Percentiles rank a stretch among this genome's conserved stretches.
These are phyloP conservation scores for Lathyrus tuberosus DNA, from an alignment of 306 rosid species.

Conservation along the genomic window DNA sequence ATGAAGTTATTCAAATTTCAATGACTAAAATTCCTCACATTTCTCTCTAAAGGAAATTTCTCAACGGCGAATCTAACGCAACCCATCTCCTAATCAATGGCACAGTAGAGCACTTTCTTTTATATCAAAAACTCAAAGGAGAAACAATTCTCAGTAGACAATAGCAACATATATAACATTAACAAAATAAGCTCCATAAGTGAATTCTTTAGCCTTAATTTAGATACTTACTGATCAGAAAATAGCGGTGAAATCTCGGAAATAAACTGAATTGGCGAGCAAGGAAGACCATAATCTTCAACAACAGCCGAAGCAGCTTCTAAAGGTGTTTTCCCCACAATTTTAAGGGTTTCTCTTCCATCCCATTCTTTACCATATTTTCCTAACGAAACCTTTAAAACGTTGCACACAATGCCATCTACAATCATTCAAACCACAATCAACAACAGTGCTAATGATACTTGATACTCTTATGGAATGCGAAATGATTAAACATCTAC, in stretches of 20 bases:
- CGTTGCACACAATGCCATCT: conserved; percentile 72
- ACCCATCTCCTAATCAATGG: too few species aligned
- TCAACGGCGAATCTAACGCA: too few species aligned
- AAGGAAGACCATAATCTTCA: conserved; percentile 77
- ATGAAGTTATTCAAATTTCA: too few species aligned
- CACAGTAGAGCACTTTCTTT: too few species aligned
- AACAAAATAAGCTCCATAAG: too few species aligned
- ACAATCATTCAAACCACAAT: conserved; percentile 35
- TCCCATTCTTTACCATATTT: conserved; percentile 90
- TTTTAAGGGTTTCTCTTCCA: conserved; percentile 75
- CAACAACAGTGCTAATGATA: background rate
- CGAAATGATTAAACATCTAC: conserved; percentile 14
- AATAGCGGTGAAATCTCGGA: conserved; percentile 68
- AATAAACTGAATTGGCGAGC: conserved; percentile 67
- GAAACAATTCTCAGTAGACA: too few species aligned
- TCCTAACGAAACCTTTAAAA: conserved; percentile 54
- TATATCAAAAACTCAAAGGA: too few species aligned
- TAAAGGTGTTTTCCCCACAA: conserved; percentile 67
- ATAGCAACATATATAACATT: too few species aligned
- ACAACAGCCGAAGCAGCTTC: conserved; percentile 71
- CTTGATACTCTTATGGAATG: too few species aligned
- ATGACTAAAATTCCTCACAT: too few species aligned
- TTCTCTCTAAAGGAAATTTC: too few species aligned
- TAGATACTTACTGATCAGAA: conserved; percentile 57
- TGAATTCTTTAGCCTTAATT: too few species aligned